These are phyloP conservation scores for Brassica incana DNA, from an alignment of 345 rosid genomes.

Conservation along the genomic window DNA sequence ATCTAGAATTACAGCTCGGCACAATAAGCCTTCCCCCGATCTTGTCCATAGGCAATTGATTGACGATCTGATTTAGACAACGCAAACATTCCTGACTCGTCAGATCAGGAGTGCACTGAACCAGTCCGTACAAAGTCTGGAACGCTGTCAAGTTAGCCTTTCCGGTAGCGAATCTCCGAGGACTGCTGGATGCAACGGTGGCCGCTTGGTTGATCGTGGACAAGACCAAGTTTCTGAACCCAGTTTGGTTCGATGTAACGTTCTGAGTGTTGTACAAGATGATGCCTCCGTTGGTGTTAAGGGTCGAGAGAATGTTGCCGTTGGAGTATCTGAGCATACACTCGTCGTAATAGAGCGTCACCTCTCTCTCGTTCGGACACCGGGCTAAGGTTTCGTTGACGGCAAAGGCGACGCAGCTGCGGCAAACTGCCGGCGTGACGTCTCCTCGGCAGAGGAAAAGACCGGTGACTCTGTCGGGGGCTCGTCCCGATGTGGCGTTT, in stretches of 20 bases:
- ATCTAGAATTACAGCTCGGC: constrained; percentile 49
- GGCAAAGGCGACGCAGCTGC: constrained; percentile 31
- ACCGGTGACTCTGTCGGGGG: constrained; percentile 35
- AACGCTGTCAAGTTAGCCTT: neutral
- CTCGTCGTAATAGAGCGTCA: constrained; percentile 38
- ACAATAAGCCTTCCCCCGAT: constrained; percentile 37
- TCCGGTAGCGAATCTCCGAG: constrained; percentile 36
- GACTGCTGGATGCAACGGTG: neutral
- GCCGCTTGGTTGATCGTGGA: constrained; percentile 14
- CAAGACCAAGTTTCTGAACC: constrained; percentile 12
- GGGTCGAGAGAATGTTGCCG: constrained; percentile 7
- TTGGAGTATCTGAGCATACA: constrained; percentile 50
- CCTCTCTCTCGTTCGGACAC: constrained; percentile 35
- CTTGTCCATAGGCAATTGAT: neutral
- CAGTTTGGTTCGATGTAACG: neutral
- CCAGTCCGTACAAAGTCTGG: constrained; percentile 39
- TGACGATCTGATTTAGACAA: constrained; percentile 28
- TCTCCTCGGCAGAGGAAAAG: constrained; percentile 48
- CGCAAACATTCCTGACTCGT: constrained; percentile 1
- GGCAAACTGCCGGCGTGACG: constrained; percentile 27
- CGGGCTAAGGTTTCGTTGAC: neutral
- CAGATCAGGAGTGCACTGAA: constrained; percentile 60
- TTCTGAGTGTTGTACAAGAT: neutral
- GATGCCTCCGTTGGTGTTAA: fast-evolving
- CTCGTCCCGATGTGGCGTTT: constrained; percentile 40